Conservation (phyloP, 1,284 basidiomycete species). For the Ganoderma resinaceum region DNA sequence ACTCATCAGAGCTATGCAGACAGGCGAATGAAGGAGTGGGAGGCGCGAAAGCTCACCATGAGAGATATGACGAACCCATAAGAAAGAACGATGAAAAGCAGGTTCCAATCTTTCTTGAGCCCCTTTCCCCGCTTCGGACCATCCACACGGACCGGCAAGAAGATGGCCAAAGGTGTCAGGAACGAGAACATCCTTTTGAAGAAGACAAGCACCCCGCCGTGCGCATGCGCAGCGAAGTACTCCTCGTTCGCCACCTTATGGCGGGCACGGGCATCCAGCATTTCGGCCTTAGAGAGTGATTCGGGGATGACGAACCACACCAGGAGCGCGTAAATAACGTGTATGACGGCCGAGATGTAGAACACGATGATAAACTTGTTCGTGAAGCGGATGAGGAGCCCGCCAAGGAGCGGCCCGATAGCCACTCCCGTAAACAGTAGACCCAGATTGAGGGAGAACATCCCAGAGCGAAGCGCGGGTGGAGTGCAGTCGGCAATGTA, state of each 20-base stretch:
- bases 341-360: conserved; percentile 62
- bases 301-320: conserved; percentile 77
- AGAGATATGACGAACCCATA: conserved; percentile 62
- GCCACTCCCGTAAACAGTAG: conserved; percentile 72
- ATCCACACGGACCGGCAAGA: conserved; percentile 56
- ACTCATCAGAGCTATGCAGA: conserved; percentile 4
- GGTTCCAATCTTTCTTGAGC: conserved; percentile 69
- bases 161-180: conserved; percentile 69
- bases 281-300: conserved; percentile 61
- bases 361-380: conserved; percentile 72
- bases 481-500: conserved; percentile 69
- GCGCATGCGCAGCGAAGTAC: conserved; percentile 23
- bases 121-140: conserved; percentile 47
- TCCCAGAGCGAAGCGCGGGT: conserved; percentile 54
- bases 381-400: conserved; percentile 66
- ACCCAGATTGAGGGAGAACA: conserved; percentile 70
- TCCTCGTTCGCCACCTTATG: conserved; percentile 41
- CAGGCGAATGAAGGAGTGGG: neutral
- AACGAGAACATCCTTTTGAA: conserved; percentile 58
- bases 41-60: conserved; percentile 51
- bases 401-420: conserved; percentile 77
- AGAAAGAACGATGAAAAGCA: conserved; percentile 62
- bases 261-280: conserved; percentile 41
- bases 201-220: conserved; percentile 31
- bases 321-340: conserved; percentile 57